A percentile compares a stretch with the other conserved stretches of the same genome.
These are phyloP conservation scores for Datisca glomerata DNA, from an alignment of 306 rosid genomes.

Conservation along the genomic window DNA sequence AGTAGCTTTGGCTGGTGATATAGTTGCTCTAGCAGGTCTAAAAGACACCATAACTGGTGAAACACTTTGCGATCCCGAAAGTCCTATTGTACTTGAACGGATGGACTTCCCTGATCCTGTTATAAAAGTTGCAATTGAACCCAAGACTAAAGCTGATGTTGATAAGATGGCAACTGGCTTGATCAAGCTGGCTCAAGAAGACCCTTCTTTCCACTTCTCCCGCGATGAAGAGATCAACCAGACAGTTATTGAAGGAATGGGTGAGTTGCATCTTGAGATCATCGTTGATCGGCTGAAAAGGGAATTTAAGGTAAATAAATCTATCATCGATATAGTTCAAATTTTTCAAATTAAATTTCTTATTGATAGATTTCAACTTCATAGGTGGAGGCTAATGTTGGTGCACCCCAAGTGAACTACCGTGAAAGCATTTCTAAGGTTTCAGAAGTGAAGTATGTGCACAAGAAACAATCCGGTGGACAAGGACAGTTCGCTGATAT, in stretches of 20 bases:
- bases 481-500: constrained; percentile 96
- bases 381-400: constrained; percentile 94
- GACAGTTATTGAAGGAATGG: constrained; percentile 99
- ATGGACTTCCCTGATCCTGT: constrained; percentile 99
- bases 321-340: too few relatives aligned
- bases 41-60: constrained; percentile 93
- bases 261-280: constrained; percentile 96
- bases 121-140: constrained; percentile 96
- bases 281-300: constrained; percentile 94
- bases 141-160: constrained; percentile 94
- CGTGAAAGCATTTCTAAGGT: constrained; percentile 81
- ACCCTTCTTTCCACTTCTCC: constrained; percentile 95
- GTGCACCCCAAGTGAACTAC: constrained; percentile 99
- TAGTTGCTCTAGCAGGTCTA: constrained; percentile 85
- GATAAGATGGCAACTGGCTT: constrained; percentile 91
- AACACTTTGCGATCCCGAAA: constrained; percentile 72
- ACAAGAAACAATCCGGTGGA: constrained; percentile 98
- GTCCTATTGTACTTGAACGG: constrained; percentile 72
- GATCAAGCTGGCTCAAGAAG: constrained; percentile 94
- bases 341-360: background rate
- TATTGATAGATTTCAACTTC: background rate
- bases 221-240: constrained; percentile 95
- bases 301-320: constrained; percentile 73
- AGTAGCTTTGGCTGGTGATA: constrained; percentile 79
- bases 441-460: constrained; percentile 65